A percentile compares a stretch with the other conserved stretches of the same genome.
phyloP scores from a whole-genome alignment of 257 asterid species.

The Salvia miltiorrhiza region DNA sequence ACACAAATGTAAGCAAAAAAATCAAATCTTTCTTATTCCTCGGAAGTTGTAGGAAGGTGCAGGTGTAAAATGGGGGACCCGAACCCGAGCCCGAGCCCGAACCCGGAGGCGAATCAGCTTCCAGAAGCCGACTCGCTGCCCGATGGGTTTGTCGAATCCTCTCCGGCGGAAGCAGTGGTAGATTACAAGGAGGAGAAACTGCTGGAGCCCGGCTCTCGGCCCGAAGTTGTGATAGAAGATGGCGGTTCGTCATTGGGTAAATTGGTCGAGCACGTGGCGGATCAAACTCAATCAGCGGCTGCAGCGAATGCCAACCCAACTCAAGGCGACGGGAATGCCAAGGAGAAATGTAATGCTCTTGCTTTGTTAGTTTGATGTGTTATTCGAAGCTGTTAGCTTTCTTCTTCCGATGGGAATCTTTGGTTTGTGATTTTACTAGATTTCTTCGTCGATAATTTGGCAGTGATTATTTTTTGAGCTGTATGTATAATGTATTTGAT shows the following conservation, averaged over 20 bases:
- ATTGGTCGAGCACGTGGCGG: constrained; percentile 25
- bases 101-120: constrained; percentile 62
- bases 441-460: constrained; percentile 6
- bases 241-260: constrained; percentile 13
- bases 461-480: neutral
- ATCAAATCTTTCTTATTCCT: neutral
- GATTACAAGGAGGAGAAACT: constrained; percentile 76
- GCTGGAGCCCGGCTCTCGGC: constrained; percentile 43
- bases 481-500: neutral
- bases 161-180: constrained; percentile 35
- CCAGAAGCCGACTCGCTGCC: constrained; percentile 91
- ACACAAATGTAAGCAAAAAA: neutral
- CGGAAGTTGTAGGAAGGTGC: constrained; percentile 21
- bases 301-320: constrained; percentile 17
- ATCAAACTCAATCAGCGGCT: constrained; percentile 23
- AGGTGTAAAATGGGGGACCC: constrained; percentile 62
- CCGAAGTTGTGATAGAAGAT: constrained; percentile 47
- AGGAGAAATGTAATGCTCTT: constrained; percentile 29
- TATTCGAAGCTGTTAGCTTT: constrained; percentile 8
- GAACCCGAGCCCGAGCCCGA: constrained; percentile 27
- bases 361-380: constrained; percentile 6
- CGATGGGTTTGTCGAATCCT: constrained; percentile 87
- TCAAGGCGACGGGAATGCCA: constrained; percentile 25
- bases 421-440: neutral
- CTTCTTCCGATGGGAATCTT: neutral